phyloP scores from a whole-genome alignment of 345 rosid species.

The Salix udensis region DNA sequence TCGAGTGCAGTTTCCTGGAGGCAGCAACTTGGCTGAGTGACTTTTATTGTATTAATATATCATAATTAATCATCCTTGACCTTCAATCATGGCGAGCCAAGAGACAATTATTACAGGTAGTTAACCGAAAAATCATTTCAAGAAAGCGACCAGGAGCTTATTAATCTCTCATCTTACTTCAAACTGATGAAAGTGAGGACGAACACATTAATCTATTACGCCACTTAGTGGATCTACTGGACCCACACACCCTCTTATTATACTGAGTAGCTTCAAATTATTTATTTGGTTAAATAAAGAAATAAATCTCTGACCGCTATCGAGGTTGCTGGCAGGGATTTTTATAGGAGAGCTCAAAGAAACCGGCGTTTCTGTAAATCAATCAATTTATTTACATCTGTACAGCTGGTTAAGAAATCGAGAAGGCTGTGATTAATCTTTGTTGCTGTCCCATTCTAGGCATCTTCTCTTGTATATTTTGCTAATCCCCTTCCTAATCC shows the following conservation, averaged over 20 bases:
- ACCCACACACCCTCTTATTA: background rate
- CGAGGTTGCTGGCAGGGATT: slow-evolving; percentile 27
- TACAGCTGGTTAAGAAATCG: background rate
- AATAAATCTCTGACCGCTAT: slow-evolving; percentile 8
- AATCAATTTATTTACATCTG: background rate
- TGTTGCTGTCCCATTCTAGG: slow-evolving; percentile 28
- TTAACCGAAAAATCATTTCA: too few species aligned
- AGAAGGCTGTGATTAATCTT: slow-evolving; percentile 27
- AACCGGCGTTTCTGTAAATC: slow-evolving; percentile 16
- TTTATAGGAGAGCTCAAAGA: slow-evolving; percentile 20
- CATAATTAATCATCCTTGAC: too few species aligned
- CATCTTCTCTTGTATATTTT: slow-evolving; percentile 25
- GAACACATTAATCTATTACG: background rate
- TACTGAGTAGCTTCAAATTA: background rate
- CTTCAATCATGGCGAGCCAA: too few species aligned
- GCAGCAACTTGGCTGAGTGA: too few species aligned
- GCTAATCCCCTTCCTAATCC: too few species aligned
- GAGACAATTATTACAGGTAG: too few species aligned
- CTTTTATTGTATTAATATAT: too few species aligned
- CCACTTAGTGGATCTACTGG: background rate
- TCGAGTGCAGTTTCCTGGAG: too few species aligned
- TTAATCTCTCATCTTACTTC: background rate
- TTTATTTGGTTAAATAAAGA: background rate
- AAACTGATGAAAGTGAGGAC: background rate
- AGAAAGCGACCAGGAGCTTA: too few species aligned